These are phyloP conservation scores for Torulaspora delbrueckii DNA, from an alignment of 805 yeast genomes.

Conservation along the genomic window DNA sequence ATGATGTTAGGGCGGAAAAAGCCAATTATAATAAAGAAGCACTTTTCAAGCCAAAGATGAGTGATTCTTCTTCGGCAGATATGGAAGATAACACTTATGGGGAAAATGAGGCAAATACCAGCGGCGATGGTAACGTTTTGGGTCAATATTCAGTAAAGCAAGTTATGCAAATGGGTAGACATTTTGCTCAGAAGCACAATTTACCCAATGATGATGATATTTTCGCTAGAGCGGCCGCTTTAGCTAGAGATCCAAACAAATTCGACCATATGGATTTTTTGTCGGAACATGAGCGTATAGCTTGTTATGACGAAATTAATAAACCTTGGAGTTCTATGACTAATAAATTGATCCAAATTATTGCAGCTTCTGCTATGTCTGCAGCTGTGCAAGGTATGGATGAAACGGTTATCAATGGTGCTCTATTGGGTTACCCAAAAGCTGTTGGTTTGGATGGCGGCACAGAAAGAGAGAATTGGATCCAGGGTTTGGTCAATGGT, in stretches of 20 bases:
- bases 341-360: constrained; percentile 47
- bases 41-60: constrained; percentile 6
- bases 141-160: constrained; percentile 56
- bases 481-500: constrained; percentile 58
- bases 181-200: constrained; percentile 53
- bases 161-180: constrained; percentile 65
- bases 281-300: constrained; percentile 50
- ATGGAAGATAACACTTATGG: constrained; percentile 2
- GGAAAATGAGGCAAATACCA: constrained; percentile 4
- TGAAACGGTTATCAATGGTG: constrained; percentile 72
- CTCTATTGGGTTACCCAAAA: constrained; percentile 55
- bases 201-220: constrained; percentile 48
- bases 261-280: constrained; percentile 55
- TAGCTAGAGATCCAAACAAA: constrained; percentile 56
- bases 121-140: constrained; percentile 40
- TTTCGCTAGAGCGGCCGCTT: constrained; percentile 61
- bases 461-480: constrained; percentile 48
- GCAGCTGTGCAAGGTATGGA: constrained; percentile 82
- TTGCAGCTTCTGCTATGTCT: constrained; percentile 66
- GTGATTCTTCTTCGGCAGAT: constrained; percentile 7
- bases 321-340: constrained; percentile 43
- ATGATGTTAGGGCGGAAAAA: constrained; percentile 1
- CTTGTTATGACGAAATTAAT: constrained; percentile 43
- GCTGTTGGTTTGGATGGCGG: constrained; percentile 48
- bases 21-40: background rate